A percentile compares a stretch with the other conserved stretches of the same genome.
Evolutionary conservation across 176 grass and related monocot genomes (phyloP).

Genomic region (sorghum (Sorghum bicolor)): Sorghum_bicolor_NCBIv3 NC_012872.2:14976001-14976500

Average conservation of each 20-base stretch:
- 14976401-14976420: not conserved
- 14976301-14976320: not conserved
- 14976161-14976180: not conserved
- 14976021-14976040: conserved; percentile 64
- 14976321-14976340: not conserved
- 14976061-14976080: conserved; percentile 21
- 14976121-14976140: not conserved
- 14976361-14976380: not conserved
- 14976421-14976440: not conserved
- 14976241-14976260: not conserved
- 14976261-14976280: not conserved
- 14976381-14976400: not conserved
- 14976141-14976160: not conserved
- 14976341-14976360: not conserved
- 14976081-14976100: not conserved
- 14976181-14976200: not conserved
- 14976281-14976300: not conserved
- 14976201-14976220: not conserved
- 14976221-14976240: not conserved
- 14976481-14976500: too few relatives aligned
- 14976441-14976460: not conserved
- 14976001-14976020: conserved; percentile 50
- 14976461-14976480: too few relatives aligned
- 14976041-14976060: conserved; percentile 39
- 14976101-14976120: not conserved